Evolutionary conservation across 225 moss, liverwort and hornwort species (phyloP), one percentile per base, ranked within the genome.

Genomic region (Physcomitrium patens): DNA sequence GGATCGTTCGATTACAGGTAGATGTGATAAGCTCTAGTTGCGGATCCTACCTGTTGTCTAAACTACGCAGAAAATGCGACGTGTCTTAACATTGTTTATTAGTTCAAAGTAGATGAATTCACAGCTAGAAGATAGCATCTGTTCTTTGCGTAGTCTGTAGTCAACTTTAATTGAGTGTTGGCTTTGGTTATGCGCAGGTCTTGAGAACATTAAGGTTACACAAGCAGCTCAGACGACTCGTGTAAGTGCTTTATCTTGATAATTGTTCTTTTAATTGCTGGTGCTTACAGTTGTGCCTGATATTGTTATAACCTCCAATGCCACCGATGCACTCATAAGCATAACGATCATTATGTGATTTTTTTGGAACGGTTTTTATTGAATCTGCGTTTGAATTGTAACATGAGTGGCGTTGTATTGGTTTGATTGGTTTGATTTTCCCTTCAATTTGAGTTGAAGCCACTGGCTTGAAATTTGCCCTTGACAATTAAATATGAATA

Each of bases 151-250:
- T 50, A 14, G 50, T 57, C 41, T 53, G 46, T 20, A 9, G 13
- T 66, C 48, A 44, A 51, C 52, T n/a, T n/a, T 77, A 57, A 80
- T 56, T 10, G 42, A 67, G 42, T 69, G 61, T 16, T 60, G 62
- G 26, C 41, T 65, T 65, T 77, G 80, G 56, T n/a, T 61, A 4
- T 60, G 48, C 80, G 76, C 85, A 99, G 99, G 99, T 99, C 70
- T 67, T 99, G 75, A 92, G 86, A 77, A 89, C 93, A 12, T 85
- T 99, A 46, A 86, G 99, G 78, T 79, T 99, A 47, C 95, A 99
- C 81, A 85, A 90, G 65, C 81, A 91, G 59, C 80, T 99, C 69
- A 87, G 81, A 72, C 93, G 92, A 46, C 82, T 99, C 69, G 95
- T 99, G 99, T 99, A 84, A 92, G 95, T 88, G 8, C 63, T 72